phyloP scores from a whole-genome alignment of 2,329 filamentous ascomycete genomes.

The Elsinoe australis region DNA sequence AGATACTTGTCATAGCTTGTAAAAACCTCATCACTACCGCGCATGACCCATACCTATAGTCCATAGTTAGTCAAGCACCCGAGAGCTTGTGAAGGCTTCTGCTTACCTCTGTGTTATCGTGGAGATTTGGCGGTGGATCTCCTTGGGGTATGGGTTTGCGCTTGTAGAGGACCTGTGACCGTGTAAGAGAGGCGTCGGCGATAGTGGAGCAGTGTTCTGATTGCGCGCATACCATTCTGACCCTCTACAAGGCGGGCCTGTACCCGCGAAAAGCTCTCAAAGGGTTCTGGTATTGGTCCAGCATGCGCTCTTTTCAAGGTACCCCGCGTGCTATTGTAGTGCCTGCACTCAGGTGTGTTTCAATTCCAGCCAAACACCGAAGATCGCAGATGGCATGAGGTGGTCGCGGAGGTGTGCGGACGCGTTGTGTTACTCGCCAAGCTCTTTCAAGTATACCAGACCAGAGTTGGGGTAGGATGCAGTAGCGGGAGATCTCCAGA shows the following conservation, averaged over 20 bases:
- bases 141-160: conserved; percentile 86
- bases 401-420: background rate
- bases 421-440: conserved; percentile 12
- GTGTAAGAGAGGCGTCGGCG: too few relatives aligned
- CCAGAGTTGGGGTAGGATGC: conserved; percentile 13
- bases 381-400: background rate
- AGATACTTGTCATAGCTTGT: conserved; percentile 81
- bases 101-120: conserved; percentile 78
- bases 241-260: conserved; percentile 7
- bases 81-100: too few relatives aligned
- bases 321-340: too few relatives aligned
- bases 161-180: conserved; percentile 78
- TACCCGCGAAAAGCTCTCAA: background rate
- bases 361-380: too few relatives aligned
- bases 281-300: background rate
- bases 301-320: conserved; percentile 2
- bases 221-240: conserved; percentile 18
- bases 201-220: too few relatives aligned
- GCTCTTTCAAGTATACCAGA: conserved; percentile 3
- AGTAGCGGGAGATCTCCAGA: conserved; percentile 7
- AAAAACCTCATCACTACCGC: conserved; percentile 85
- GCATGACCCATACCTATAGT: conserved; percentile 92
- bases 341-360: too few relatives aligned
- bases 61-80: conserved; percentile 3
- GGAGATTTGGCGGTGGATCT: conserved; percentile 61